Conservation (phyloP, 192 early-diverging fungal genomes). For the Geranomyces michiganensis region DNA sequence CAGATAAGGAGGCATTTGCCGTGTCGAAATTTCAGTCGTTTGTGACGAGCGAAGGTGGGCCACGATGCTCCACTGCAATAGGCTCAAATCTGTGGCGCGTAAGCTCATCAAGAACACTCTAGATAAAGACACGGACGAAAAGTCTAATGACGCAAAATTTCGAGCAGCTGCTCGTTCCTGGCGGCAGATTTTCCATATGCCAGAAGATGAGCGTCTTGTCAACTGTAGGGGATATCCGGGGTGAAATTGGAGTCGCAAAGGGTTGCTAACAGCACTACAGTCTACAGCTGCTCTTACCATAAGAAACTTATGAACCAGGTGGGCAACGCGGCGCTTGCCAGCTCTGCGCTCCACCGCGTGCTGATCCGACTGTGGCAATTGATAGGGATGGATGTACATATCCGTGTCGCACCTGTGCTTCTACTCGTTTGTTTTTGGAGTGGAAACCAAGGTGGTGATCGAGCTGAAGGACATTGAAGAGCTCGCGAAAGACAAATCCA, state of each 20-base stretch:
- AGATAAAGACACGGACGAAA: constrained; percentile 79
- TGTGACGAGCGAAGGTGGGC: constrained; percentile 73
- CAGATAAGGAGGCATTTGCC: constrained; percentile 85
- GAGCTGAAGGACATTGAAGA: constrained; percentile 92
- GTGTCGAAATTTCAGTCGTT: constrained; percentile 88
- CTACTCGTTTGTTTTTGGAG: constrained; percentile 90
- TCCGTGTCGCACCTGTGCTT: constrained; percentile 92
- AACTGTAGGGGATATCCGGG: constrained; percentile 63
- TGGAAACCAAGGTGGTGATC: constrained; percentile 89
- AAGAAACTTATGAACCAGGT: constrained; percentile 78
- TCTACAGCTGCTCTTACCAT: constrained; percentile 90
- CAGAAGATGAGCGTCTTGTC: constrained; percentile 82
- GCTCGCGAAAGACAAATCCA: constrained; percentile 84
- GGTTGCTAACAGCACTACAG: constrained; percentile 35
- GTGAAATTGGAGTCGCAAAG: background rate
- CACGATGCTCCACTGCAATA: background rate
- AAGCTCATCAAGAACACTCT: too few species aligned
- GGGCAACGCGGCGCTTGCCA: background rate
- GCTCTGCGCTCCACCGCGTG: background rate
- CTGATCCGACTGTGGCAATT: background rate
- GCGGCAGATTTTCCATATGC: constrained; percentile 83
- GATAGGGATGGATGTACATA: constrained; percentile 91
- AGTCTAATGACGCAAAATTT: constrained; percentile 82
- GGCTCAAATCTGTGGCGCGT: background rate
- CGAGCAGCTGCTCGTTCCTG: constrained; percentile 85